A percentile compares a stretch with the other conserved stretches of the same genome.
Evolutionary conservation across 2,329 filamentous ascomycete species (phyloP).

Genomic region (Cyclaneusma minus): DNA sequence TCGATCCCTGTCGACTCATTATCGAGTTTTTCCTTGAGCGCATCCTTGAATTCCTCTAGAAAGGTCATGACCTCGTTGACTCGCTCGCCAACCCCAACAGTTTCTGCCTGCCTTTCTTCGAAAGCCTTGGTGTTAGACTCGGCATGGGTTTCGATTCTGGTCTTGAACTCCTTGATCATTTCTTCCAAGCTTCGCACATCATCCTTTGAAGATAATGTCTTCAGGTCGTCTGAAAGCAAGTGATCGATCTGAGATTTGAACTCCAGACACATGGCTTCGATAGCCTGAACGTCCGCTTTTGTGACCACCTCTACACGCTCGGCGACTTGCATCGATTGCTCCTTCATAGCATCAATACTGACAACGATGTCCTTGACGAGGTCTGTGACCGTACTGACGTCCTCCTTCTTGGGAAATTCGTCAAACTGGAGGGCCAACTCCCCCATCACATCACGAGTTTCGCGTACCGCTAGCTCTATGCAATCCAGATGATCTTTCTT

Average conservation of each 20-base stretch:
- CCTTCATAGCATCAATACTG: conserved; percentile 58
- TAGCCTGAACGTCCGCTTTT: conserved; percentile 68
- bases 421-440: conserved; percentile 53
- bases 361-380: conserved; percentile 65
- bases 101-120: conserved; percentile 73
- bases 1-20: conserved; percentile 61
- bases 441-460: conserved; percentile 59
- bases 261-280: conserved; percentile 71
- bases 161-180: conserved; percentile 58
- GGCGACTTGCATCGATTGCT: conserved; percentile 25
- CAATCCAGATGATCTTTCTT: conserved; percentile 46
- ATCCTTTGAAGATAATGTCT: conserved; percentile 57
- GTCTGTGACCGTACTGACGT: conserved; percentile 61
- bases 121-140: conserved; percentile 64
- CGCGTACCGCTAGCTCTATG: conserved; percentile 42
- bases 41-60: conserved; percentile 62
- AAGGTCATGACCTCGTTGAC: conserved; percentile 66
- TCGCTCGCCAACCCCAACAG: conserved; percentile 60
- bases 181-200: conserved; percentile 57
- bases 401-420: conserved; percentile 59
- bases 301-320: conserved; percentile 44
- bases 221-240: conserved; percentile 55
- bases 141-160: conserved; percentile 49
- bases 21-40: conserved; percentile 62
- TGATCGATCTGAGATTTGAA: conserved; percentile 67